Base-by-base conservation (phyloP, 2,329 filamentous ascomycete genomes). In the Colletotrichum agaves region DNA sequence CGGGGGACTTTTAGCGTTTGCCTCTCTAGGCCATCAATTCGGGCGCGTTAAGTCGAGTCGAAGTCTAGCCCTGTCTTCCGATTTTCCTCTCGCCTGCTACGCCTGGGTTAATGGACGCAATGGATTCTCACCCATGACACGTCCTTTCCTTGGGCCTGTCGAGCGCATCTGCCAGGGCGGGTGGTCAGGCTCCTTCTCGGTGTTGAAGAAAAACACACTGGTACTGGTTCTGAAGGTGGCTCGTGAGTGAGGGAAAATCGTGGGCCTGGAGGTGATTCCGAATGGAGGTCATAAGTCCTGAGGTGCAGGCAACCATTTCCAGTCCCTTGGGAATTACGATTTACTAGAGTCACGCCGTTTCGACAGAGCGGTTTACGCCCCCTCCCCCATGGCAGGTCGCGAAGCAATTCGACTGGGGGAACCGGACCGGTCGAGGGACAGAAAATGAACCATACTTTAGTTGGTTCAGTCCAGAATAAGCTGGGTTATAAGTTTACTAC, bases 241-340 rank as follows among this genome's bases (percentile, higher is more conserved):
- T 53, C 61, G 44, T 55, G 53, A 65, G 17, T 47, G 61, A 63
- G 61, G 61, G 63, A 57, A 46, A 47, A 59, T 66, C 47, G 47
- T 55, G 64, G 46, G 61, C 41, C 64, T 63, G 53, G 53, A 59
- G 53, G 53, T 61, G 53, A 67, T 49, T 56, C 64, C 64, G 15
- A 59, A 67, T 53, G 47, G 39, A 64, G 53, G 17, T 61, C 21
- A 46, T 41, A 46, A 35, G 46, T 65, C 61, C 65, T 64, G 47
- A 64, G 61, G 65, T 64, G 61, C 65, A 68, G 61, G 46, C 65
- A 68, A 68, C 65, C 61, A 63, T 64, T 68, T 68, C 65, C 65
- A 68, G 65, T 52, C 43, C 41, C 65, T 68, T 59, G 65, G 65
- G 65, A 67, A 68, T 68, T 65, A 61, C 65, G 46, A 21, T 46